A percentile compares a stretch with the other conserved stretches of the same genome.
Conservation (phyloP, 257 asterid genomes). For the Gynochthodes officinalis region DNA sequence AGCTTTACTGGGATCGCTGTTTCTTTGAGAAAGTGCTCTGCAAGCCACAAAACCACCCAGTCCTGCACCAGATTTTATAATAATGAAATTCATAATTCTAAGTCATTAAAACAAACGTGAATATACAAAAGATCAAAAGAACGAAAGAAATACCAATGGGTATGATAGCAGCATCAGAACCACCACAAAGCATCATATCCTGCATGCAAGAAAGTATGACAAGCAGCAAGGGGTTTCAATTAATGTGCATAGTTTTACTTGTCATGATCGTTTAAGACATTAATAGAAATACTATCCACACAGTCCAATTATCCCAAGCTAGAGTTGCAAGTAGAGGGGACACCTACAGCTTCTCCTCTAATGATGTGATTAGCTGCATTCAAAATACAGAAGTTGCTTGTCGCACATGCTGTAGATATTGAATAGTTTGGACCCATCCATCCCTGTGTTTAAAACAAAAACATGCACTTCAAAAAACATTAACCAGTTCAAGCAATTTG, state of each 20-base stretch:
- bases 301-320: slow-evolving; percentile 4
- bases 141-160: slow-evolving; percentile 63
- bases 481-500: not conserved
- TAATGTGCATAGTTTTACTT: not conserved
- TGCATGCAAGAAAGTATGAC: slow-evolving; percentile 32
- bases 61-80: slow-evolving; percentile 48
- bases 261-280: not conserved
- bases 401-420: slow-evolving; percentile 95
- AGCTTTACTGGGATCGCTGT: slow-evolving; percentile 83
- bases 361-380: slow-evolving; percentile 95
- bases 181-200: slow-evolving; percentile 98
- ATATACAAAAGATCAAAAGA: slow-evolving; percentile 6
- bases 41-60: slow-evolving; percentile 96
- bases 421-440: slow-evolving; percentile 99
- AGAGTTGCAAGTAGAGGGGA: slow-evolving; percentile 21
- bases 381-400: slow-evolving; percentile 91
- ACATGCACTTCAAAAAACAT: slow-evolving; percentile 22
- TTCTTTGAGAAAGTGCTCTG: slow-evolving; percentile 84
- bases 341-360: slow-evolving; percentile 97
- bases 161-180: slow-evolving; percentile 91
- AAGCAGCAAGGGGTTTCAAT: not conserved
- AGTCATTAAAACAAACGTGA: slow-evolving; percentile 15
- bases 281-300: not conserved
- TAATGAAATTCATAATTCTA: slow-evolving; percentile 13
- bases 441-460: slow-evolving; percentile 52